These are phyloP conservation scores for Lasiodiplodia hormozganensis DNA, from an alignment of 2,329 filamentous ascomycete genomes.

Conservation along the genomic window DNA sequence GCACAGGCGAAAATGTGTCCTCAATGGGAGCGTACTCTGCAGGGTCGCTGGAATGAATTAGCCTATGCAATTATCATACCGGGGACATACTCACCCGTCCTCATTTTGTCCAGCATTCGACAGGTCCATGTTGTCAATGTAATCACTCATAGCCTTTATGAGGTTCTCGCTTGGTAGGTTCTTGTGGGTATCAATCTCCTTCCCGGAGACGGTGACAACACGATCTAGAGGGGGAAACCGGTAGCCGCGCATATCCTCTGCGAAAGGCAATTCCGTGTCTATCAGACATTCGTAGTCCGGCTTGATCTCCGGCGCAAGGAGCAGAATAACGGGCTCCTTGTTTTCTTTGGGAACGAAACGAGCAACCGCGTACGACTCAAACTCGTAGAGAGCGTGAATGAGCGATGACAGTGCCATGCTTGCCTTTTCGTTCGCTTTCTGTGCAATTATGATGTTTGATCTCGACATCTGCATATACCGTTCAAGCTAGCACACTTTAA, in stretches of 20 bases:
- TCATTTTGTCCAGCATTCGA: slow-evolving; percentile 74
- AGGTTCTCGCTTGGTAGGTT: slow-evolving; percentile 80
- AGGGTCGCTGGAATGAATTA: slow-evolving; percentile 49
- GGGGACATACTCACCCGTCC: slow-evolving; percentile 56
- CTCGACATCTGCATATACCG: slow-evolving; percentile 86
- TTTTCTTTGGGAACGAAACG: slow-evolving; percentile 84
- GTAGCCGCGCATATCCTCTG: slow-evolving; percentile 90
- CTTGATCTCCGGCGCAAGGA: slow-evolving; percentile 83
- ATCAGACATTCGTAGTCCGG: slow-evolving; percentile 82
- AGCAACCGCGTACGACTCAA: slow-evolving; percentile 85
- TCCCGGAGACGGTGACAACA: slow-evolving; percentile 86
- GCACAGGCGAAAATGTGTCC: slow-evolving; percentile 80
- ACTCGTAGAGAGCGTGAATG: slow-evolving; percentile 83
- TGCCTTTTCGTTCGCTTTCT: slow-evolving; percentile 80
- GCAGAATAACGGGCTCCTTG: slow-evolving; percentile 76
- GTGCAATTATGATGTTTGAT: slow-evolving; percentile 76
- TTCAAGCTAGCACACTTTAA: slow-evolving; percentile 66
- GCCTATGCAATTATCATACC: slow-evolving; percentile 22
- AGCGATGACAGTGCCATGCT: slow-evolving; percentile 86
- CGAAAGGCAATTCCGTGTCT: slow-evolving; percentile 89
- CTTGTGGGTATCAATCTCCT: slow-evolving; percentile 79
- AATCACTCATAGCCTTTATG: slow-evolving; percentile 82
- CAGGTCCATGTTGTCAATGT: slow-evolving; percentile 92
- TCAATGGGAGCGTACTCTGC: slow-evolving; percentile 75
- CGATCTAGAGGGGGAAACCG: slow-evolving; percentile 89